phyloP scores from a whole-genome alignment of 2,329 filamentous ascomycete genomes.

The Nothomitra cinnamomea region DNA sequence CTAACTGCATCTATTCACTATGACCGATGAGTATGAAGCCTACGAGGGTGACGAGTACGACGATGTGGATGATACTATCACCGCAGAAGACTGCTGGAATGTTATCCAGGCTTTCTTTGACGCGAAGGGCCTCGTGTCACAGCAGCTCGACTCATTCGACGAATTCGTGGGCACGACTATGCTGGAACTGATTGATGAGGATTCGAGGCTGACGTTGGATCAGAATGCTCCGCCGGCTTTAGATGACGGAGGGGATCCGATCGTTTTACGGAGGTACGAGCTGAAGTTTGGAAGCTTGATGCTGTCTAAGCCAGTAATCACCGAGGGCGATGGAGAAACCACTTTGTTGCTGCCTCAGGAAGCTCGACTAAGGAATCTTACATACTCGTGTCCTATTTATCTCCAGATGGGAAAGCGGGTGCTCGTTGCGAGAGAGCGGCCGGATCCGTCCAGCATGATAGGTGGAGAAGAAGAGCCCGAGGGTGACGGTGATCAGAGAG shows the following conservation, averaged over 20 bases:
- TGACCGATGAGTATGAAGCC: slow-evolving; percentile 8
- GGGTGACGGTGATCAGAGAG: slow-evolving; percentile 30
- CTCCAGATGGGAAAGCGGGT: slow-evolving; percentile 76
- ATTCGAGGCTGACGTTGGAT: slow-evolving; percentile 81
- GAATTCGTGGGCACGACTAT: slow-evolving; percentile 91
- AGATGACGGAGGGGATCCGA: slow-evolving; percentile 47
- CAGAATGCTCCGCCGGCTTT: slow-evolving; percentile 67
- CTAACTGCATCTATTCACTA: not conserved
- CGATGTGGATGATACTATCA: slow-evolving; percentile 58
- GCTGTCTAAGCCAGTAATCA: slow-evolving; percentile 77
- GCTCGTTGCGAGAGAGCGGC: slow-evolving; percentile 63
- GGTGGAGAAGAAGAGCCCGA: slow-evolving; percentile 27
- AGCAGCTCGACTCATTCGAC: slow-evolving; percentile 96
- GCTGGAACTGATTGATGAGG: slow-evolving; percentile 85
- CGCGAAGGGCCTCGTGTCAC: slow-evolving; percentile 83
- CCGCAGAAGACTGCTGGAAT: slow-evolving; percentile 94
- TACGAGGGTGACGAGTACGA: slow-evolving; percentile 37
- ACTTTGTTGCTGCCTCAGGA: slow-evolving; percentile 83
- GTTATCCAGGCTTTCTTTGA: slow-evolving; percentile 97
- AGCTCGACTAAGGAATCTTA: slow-evolving; percentile 85
- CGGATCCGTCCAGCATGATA: slow-evolving; percentile 40
- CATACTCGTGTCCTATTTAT: slow-evolving; percentile 84
- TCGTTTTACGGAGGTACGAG: slow-evolving; percentile 81
- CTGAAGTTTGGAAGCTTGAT: slow-evolving; percentile 86
- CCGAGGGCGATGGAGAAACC: slow-evolving; percentile 80